Conservation (phyloP, 2,329 filamentous ascomycete species). For the Aspergillus novoparasiticus region DNA sequence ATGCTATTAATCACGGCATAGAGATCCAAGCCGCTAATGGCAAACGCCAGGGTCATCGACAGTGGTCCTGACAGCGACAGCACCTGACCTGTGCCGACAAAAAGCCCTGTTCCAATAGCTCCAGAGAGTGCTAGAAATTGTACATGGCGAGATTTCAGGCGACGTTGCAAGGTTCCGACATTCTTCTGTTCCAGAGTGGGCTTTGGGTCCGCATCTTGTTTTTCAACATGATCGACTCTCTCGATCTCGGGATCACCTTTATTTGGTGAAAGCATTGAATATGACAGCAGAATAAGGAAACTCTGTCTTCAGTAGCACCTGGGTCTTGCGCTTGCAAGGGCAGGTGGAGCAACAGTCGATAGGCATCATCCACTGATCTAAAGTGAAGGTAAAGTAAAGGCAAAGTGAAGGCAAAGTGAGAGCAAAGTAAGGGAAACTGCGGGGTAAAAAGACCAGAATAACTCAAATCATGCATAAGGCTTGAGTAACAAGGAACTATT, state of each 20-base stretch:
- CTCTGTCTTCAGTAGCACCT: background rate
- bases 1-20: slow-evolving; percentile 50
- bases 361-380: background rate
- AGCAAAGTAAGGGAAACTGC: background rate
- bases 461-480: background rate
- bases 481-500: background rate
- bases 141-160: slow-evolving; percentile 42
- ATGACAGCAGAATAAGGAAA: background rate
- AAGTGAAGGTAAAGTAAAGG: background rate
- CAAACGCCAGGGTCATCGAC: slow-evolving; percentile 37
- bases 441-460: background rate
- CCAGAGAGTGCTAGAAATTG: slow-evolving; percentile 43
- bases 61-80: slow-evolving; percentile 38
- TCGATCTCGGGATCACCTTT: background rate
- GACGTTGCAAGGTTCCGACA: slow-evolving; percentile 25
- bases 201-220: background rate
- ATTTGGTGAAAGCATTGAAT: background rate
- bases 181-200: background rate
- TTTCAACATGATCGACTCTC: background rate
- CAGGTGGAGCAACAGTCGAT: background rate
- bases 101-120: slow-evolving; percentile 38
- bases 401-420: background rate
- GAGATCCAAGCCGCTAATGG: slow-evolving; percentile 49
- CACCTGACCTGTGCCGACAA: slow-evolving; percentile 37
- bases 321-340: background rate